Base-by-base conservation (phyloP, 2,329 filamentous ascomycete genomes). In the Microsporum audouinii region DNA sequence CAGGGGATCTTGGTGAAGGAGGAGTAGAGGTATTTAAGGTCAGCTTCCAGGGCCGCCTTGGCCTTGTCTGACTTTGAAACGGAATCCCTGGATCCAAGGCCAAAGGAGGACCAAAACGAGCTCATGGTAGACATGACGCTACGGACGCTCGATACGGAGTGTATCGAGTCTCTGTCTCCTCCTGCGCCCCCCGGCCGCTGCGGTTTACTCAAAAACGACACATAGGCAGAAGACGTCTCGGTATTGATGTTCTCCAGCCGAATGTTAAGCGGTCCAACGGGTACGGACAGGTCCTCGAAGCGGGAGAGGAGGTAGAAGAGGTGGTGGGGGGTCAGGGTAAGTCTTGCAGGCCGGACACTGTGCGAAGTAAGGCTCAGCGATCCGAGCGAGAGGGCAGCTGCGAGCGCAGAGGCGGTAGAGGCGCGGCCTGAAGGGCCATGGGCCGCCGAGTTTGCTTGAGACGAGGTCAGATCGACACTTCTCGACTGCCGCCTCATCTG, bases 101-200 rank as follows among this genome's bases (percentile, higher is more conserved):
- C 88, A 66, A 97, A 86, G 69, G 87, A 91, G 27, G 89, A 88
- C 92, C 91, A 97, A 53, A 97, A 78, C 12, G 89, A 86, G 62
- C 91, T 94, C 88, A 99, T 95, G 73, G 89, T 89, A 33, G 94
- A 95, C 88, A 97, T 92, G 70, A 96, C 91, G 73, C 92, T 97
- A 72, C 92, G 87, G 66, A 99, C 89, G 76, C 94, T 97, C 29
- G 92, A 96, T 47, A 96, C 91, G 5, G 94, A 97, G 70, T 91
- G 91, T 66, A 97, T 89, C 1, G 94, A 97, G 68, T 90, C 89
- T 60, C 87, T 86, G 75, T 97, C 92, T 56, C 85, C 85, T 31
- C 49, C 49, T 2, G 12, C 29, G 65, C 88, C 88, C 72, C 89
- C 88, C 64, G 88, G 87, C 63, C 88, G 85, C 69, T 92, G 88